These are phyloP conservation scores for Scheffersomyces quercinus DNA, from an alignment of 1,139 yeast genomes.

Conservation along the genomic window DNA sequence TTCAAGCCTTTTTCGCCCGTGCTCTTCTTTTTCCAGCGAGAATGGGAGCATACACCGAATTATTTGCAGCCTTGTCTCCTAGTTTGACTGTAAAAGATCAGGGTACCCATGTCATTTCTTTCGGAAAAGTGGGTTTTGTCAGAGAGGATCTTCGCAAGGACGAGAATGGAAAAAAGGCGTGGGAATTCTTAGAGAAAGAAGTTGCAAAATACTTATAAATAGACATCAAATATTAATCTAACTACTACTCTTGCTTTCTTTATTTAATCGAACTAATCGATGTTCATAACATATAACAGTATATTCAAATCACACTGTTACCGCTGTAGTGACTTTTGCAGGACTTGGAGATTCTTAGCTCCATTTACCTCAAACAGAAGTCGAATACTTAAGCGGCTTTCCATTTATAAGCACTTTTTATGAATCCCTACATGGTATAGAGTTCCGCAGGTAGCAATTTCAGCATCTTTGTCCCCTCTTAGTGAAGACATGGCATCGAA, in stretches of 20 bases:
- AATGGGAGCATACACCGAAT: slow-evolving; percentile 19
- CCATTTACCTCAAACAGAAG: too few species aligned
- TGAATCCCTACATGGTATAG: too few species aligned
- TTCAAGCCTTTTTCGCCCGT: neutral
- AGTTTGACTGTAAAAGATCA: slow-evolving; percentile 3
- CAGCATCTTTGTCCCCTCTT: slow-evolving; percentile 15
- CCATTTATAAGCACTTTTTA: too few species aligned
- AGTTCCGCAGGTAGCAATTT: too few species aligned
- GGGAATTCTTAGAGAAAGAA: slow-evolving; percentile 9
- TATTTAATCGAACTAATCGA: too few species aligned
- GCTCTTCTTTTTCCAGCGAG: slow-evolving; percentile 44
- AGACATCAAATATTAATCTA: too few species aligned
- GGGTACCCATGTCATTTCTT: slow-evolving; percentile 7
- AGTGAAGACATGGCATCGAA: slow-evolving; percentile 24
- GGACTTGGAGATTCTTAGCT: too few species aligned
- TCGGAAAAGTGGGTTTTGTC: slow-evolving; percentile 6
- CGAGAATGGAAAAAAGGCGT: slow-evolving; percentile 4
- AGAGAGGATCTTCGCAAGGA: slow-evolving; percentile 8
- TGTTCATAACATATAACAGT: too few species aligned
- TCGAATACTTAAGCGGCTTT: too few species aligned
- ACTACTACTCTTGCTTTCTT: too few species aligned
- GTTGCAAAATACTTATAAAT: neutral
- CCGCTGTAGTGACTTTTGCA: too few species aligned
- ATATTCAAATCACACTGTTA: too few species aligned
- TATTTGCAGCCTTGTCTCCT: slow-evolving; percentile 18